phyloP scores from a whole-genome alignment of 805 yeast genomes.

The Candida piceae region DNA sequence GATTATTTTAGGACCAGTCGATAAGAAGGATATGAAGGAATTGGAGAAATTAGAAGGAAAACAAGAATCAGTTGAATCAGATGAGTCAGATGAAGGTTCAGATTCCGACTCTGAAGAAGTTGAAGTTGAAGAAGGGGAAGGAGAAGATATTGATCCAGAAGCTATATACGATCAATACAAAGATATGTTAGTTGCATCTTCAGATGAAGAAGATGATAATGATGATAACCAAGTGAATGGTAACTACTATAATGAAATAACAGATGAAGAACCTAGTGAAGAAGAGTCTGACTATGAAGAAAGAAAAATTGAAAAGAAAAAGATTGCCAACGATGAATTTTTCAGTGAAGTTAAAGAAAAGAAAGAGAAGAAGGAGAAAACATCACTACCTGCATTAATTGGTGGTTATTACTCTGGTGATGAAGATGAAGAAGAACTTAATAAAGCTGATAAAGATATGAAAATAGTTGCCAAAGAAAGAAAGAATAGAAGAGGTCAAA shows the following conservation, averaged over 20 bases:
- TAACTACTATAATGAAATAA: conserved; percentile 34
- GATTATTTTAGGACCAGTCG: conserved; percentile 25
- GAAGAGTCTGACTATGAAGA: conserved; percentile 38
- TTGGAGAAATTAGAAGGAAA: conserved; percentile 16
- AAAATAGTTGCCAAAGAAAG: conserved; percentile 50
- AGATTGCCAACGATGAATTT: conserved; percentile 35
- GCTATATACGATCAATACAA: conserved; percentile 22
- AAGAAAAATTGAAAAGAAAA: conserved; percentile 41
- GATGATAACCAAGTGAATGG: conserved; percentile 35
- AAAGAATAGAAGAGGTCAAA: conserved; percentile 92
- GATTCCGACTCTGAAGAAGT: conserved; percentile 16
- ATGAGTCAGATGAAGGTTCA: conserved; percentile 16
- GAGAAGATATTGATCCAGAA: conserved; percentile 15
- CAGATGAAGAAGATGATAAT: conserved; percentile 38
- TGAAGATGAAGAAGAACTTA: conserved; percentile 49
- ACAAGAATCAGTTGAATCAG: conserved; percentile 16
- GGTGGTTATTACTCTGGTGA: conserved; percentile 85
- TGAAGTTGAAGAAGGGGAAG: conserved; percentile 10
- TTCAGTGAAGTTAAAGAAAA: conserved; percentile 27
- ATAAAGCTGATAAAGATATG: conserved; percentile 39
- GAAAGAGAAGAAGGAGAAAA: conserved; percentile 26
- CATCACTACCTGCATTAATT: conserved; percentile 62
- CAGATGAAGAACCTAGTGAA: conserved; percentile 4
- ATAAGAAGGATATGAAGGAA: conserved; percentile 18
- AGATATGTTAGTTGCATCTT: conserved; percentile 36